Evolutionary conservation across 2,329 filamentous ascomycete species (phyloP), one percentile per base, ranked within the genome.

Genomic region (Spiromastix sp.): DNA sequence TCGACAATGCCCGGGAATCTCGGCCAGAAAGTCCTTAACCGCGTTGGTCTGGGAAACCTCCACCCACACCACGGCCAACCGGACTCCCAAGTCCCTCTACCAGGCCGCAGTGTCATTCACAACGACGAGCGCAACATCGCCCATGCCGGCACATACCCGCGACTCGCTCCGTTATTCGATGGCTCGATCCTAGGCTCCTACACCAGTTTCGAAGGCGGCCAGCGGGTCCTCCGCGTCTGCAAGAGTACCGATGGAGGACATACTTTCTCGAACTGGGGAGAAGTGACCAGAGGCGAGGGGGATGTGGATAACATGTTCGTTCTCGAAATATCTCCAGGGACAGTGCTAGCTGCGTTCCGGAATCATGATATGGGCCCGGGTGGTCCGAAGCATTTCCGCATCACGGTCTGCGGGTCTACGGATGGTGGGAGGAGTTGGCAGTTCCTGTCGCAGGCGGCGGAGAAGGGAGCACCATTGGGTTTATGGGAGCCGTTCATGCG

Each of bases 401-500:
- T 70, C 45, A 70, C 67, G 0, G 64, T 70, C 10, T 70, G 65
- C 40, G 59, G 63, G 33, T 67, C 63, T 19, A 45, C 36, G 2
- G 64, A 70, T 41, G 60, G 57, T 31, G 67, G 66, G 1, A 51
- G 49, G 2, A 55, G 45, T 3, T 70, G 66, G 66, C 40, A 40
- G 3, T 70, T 56, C 43, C 52, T 61, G 2, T 58, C 63, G 15
- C 65, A 69, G 44, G 67, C 65, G 3, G 52, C 50, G 0, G 59
- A 68, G 51, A 66, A 62, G 30, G 27, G 42, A 1, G 48, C 59
- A 0, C 50, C 52, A 0, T 37, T 55, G 7, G 67, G 67, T 0
- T 49, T 69, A 12, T 70, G 67, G 67, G 67, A 70, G 45, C 67
- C 67, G 0, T 70, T 69, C 39, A 64, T 70, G 58, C 55, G 65